Evolutionary conservation across 305 asterid species (phyloP).

Genomic region (Plantago coronopus): DNA sequence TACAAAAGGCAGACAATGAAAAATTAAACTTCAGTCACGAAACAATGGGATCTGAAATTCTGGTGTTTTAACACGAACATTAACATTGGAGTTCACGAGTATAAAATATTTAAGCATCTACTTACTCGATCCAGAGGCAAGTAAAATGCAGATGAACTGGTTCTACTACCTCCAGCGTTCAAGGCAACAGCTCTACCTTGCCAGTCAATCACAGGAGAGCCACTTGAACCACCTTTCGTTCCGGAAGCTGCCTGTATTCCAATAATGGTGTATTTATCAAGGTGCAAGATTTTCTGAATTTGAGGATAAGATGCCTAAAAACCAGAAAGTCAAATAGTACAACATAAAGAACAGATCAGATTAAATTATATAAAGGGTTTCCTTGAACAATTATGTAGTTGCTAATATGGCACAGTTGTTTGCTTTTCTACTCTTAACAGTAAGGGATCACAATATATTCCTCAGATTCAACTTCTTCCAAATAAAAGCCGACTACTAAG

Average conservation of each 20-base stretch:
- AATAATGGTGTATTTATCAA: no score
- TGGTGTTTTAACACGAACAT: neutral
- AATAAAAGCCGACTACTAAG: no score
- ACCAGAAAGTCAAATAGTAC: neutral
- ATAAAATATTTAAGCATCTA: neutral
- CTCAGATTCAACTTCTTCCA: no score
- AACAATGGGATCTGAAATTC: no score
- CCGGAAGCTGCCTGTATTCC: slow-evolving; percentile 92
- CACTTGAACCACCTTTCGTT: slow-evolving; percentile 99
- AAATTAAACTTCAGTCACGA: no score
- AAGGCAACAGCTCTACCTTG: slow-evolving; percentile 97
- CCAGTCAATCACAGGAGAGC: slow-evolving; percentile 98
- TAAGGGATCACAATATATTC: no score
- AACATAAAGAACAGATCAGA: neutral
- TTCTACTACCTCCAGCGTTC: slow-evolving; percentile 96
- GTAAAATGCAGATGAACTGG: slow-evolving; percentile 96
- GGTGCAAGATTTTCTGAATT: neutral
- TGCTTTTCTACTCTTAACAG: no score
- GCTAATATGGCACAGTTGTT: no score
- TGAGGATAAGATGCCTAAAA: neutral
- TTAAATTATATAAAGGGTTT: neutral
- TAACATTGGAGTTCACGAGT: neutral
- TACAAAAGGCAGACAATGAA: no score
- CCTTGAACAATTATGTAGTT: neutral
- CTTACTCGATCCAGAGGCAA: slow-evolving; percentile 93